Percentiles rank a stretch among this genome's conserved stretches.
phyloP scores from a whole-genome alignment of 1,139 yeast genomes.

The Kodamaea fungicola region DNA sequence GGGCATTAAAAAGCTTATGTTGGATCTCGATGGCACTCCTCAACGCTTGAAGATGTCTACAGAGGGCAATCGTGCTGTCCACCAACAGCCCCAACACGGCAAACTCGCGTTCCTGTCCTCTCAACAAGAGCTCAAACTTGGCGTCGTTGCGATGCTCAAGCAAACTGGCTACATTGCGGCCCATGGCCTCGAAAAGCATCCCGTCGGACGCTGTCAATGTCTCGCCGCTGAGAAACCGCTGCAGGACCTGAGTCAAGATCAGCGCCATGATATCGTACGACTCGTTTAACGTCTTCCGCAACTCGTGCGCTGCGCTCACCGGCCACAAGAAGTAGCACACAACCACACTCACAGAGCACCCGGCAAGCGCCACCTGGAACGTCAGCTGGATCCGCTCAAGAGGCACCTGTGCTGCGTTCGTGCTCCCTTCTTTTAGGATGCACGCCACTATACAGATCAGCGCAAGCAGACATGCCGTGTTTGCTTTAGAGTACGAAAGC shows the following conservation, averaged over 20 bases:
- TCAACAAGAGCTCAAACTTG: constrained; percentile 52
- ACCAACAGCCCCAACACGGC: constrained; percentile 44
- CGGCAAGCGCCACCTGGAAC: constrained; percentile 57
- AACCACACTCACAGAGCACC: constrained; percentile 56
- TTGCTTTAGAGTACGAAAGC: constrained; percentile 62
- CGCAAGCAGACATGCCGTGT: constrained; percentile 78
- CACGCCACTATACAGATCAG: constrained; percentile 70
- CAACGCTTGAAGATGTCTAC: constrained; percentile 64
- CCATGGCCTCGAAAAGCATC: constrained; percentile 34
- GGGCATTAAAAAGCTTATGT: constrained; percentile 39
- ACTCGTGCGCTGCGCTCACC: constrained; percentile 47
- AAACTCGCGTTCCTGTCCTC: constrained; percentile 58
- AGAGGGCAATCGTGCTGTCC: constrained; percentile 48
- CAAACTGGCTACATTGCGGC: constrained; percentile 37
- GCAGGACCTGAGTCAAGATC: constrained; percentile 47
- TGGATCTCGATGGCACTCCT: constrained; percentile 68
- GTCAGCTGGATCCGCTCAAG: constrained; percentile 52
- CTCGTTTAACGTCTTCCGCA: constrained; percentile 49
- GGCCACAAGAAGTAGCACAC: constrained; percentile 68
- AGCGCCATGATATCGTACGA: constrained; percentile 54
- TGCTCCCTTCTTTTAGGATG: constrained; percentile 72
- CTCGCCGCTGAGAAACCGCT: constrained; percentile 53
- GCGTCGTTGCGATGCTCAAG: constrained; percentile 55
- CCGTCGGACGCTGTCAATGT: constrained; percentile 37
- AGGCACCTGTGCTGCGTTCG: constrained; percentile 61